A percentile compares a stretch with the other conserved stretches of the same genome.
Conservation (phyloP, 345 rosid genomes). For the Lumnitzera racemosa region DNA sequence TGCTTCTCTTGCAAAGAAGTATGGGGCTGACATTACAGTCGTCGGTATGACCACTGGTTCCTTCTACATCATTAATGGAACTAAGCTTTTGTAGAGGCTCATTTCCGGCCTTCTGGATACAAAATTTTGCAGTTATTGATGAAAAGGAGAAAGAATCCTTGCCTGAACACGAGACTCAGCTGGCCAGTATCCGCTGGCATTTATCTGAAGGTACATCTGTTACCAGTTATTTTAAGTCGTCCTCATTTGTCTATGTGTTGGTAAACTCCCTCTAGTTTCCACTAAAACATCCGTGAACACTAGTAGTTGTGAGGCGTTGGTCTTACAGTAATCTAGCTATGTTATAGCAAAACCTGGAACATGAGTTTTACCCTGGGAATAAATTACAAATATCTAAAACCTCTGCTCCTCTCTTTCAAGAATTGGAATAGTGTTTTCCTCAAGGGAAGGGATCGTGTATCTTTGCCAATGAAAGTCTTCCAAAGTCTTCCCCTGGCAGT, state of each 20-base stretch:
- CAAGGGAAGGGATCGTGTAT: too few species aligned
- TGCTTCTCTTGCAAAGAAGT: constrained; percentile 80
- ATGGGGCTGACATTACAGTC: constrained; percentile 91
- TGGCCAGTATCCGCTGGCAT: constrained; percentile 89
- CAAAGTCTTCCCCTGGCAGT: too few species aligned
- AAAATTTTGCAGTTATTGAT: constrained; percentile 61
- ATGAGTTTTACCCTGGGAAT: too few species aligned
- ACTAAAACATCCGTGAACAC: too few species aligned
- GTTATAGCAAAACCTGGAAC: too few species aligned
- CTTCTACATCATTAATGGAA: neutral
- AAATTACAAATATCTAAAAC: too few species aligned
- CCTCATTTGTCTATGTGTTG: neutral
- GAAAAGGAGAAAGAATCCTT: constrained; percentile 64
- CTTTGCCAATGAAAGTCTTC: too few species aligned
- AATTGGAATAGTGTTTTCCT: too few species aligned
- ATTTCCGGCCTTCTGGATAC: constrained; percentile 1
- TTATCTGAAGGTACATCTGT: constrained; percentile 53
- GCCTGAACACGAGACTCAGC: constrained; percentile 74
- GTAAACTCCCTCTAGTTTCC: neutral
- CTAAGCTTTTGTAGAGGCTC: constrained; percentile 4
- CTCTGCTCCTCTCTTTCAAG: too few species aligned
- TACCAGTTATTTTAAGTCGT: neutral
- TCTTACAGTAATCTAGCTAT: too few species aligned
- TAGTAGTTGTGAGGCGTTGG: too few species aligned
- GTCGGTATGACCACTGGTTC: constrained; percentile 44